phyloP scores from a whole-genome alignment of 495 filamentous ascomycete species.

The Chlorociboria aeruginascens region DNA sequence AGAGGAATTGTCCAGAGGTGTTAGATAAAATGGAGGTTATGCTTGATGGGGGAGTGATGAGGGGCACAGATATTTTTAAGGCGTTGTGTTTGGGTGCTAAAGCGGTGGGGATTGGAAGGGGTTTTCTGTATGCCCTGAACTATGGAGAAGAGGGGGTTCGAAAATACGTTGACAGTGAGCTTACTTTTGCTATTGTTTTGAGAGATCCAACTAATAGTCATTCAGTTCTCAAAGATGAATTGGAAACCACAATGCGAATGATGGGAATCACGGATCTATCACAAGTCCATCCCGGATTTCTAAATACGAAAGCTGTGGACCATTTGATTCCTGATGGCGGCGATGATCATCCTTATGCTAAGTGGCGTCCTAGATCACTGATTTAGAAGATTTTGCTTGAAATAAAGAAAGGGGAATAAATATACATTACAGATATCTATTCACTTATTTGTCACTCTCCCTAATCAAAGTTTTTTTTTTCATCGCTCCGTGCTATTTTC shows the following conservation, averaged over 20 bases:
- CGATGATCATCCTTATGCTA: slow-evolving; percentile 50
- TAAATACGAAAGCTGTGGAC: slow-evolving; percentile 63
- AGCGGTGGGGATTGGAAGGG: slow-evolving; percentile 53
- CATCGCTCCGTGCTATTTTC: no score
- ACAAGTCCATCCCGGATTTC: slow-evolving; percentile 55
- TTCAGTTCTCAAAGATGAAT: slow-evolving; percentile 61
- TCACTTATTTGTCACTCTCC: no score
- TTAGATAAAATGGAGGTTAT: slow-evolving; percentile 52
- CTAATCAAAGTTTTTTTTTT: no score
- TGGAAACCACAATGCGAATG: slow-evolving; percentile 70
- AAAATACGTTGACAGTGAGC: slow-evolving; percentile 44
- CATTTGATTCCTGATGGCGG: slow-evolving; percentile 44
- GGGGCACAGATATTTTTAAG: slow-evolving; percentile 60
- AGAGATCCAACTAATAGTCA: not conserved
- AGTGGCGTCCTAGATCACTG: slow-evolving; percentile 24
- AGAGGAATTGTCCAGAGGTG: slow-evolving; percentile 44
- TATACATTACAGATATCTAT: no score
- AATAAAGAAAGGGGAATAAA: no score
- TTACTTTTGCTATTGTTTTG: not conserved
- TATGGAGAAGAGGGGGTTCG: slow-evolving; percentile 71
- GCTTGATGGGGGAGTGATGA: slow-evolving; percentile 53
- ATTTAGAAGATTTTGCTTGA: slow-evolving; percentile 6
- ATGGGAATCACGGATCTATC: slow-evolving; percentile 59
- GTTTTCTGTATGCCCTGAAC: slow-evolving; percentile 47
- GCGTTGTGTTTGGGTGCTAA: slow-evolving; percentile 53